Base-by-base conservation (phyloP, 306 rosid species). In the Fragaria vesca region DNA sequence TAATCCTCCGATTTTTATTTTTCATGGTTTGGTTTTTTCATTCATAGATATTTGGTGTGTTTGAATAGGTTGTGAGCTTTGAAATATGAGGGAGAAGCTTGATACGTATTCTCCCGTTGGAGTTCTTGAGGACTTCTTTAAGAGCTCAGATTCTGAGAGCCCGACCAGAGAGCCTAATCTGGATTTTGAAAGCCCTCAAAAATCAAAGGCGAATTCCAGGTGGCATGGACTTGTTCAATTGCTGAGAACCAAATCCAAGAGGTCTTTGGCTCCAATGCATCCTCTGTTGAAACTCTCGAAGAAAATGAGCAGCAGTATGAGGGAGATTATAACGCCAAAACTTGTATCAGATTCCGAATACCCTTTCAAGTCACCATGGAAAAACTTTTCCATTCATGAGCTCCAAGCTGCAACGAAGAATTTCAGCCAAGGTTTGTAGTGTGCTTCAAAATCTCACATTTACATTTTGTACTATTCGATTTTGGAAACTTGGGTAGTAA, bases 121-220 rank as follows among this genome's bases (percentile, higher is more conserved):
- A 62, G 89, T 96, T 75, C 93, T 96, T 15, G 97, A 93, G 84
- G 99, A 93, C 82, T 96, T 90, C 74, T 90, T 96, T 51, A 85
- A 79, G 78, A 91, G 97, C 82, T 87, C 98, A 21, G 97, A 89
- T 68, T 89, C 94, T 18, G 98, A 93, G 86, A 72, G 93, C 79
- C 84, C 90, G 51, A 90, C 93, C 1, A 90, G 85, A 77, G 97
- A 87, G 16, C 84, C 86, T 71, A 15, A 62, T 36, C 9, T 40
- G 50, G 81, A 75, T 62, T 79, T 84, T 52, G 91, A 82, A 32
- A 77, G 45, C 67, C 66, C 70, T 11, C 84, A 83, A 2, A 78
- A 63, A 73, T 82, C 89, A 40, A 93, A 87, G 80, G 70, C 57
- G 36, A 16, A 55, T 69, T 86, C 93, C 28, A 76, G 70, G 57